Conservation (phyloP, 1,284 basidiomycete genomes). For the Trametes pubescens region DNA sequence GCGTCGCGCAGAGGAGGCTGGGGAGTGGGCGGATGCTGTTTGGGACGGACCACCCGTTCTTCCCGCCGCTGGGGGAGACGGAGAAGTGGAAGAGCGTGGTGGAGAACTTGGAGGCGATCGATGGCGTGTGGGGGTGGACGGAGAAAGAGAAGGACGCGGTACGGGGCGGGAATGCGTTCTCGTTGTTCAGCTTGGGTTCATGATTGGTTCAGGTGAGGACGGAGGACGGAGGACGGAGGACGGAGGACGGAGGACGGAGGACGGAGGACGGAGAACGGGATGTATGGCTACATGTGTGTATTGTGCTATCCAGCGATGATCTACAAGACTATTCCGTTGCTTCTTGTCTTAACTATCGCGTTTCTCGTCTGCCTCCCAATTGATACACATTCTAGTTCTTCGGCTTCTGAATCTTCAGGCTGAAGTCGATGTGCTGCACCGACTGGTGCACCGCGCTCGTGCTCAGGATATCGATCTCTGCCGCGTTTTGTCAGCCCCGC, state of each 20-base stretch:
- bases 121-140: conserved; percentile 68
- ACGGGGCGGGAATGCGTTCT: conserved; percentile 73
- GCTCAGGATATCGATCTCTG: conserved; percentile 94
- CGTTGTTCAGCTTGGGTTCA: conserved; percentile 58
- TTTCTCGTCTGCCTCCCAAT: no score
- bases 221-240: no score
- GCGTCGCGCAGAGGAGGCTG: conserved; percentile 32
- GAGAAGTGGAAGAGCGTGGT: conserved; percentile 86
- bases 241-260: no score
- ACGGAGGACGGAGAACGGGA: no score
- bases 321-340: conserved; percentile 1
- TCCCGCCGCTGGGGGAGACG: conserved; percentile 75
- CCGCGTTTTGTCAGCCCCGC: conserved; percentile 14
- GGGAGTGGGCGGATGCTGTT: conserved; percentile 75
- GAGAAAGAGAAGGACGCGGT: conserved; percentile 69
- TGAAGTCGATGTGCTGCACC: conserved; percentile 92
- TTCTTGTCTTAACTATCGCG: no score
- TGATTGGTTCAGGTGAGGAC: conserved; percentile 7
- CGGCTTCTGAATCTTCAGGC: conserved; percentile 87
- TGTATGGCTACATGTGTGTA: conserved; percentile 22
- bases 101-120: conserved; percentile 84
- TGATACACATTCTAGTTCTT: no score
- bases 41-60: conserved; percentile 92
- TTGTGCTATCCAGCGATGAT: conserved; percentile 13
- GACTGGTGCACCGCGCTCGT: conserved; percentile 94